These are phyloP conservation scores for Pythium coloratum DNA, from an alignment of 352 stramenopile species.

Conservation along the genomic window DNA sequence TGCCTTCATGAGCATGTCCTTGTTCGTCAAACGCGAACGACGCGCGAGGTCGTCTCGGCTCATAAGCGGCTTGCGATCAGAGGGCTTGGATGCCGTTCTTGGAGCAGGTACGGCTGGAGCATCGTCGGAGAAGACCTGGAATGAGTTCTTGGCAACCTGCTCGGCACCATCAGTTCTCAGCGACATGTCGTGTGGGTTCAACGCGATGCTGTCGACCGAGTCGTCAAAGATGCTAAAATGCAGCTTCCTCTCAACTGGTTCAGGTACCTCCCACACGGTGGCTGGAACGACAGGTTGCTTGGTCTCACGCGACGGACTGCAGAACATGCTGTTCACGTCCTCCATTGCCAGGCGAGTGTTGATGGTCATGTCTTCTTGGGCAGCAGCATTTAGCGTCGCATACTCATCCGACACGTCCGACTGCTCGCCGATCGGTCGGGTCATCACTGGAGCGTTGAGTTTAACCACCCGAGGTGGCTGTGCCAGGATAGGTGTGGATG, in stretches of 20 bases:
- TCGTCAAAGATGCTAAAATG: conserved; percentile 86
- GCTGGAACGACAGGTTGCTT: conserved; percentile 24
- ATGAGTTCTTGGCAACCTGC: conserved; percentile 38
- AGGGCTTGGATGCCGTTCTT: conserved; percentile 24
- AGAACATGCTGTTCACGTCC: conserved; percentile 88
- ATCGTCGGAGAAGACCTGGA: conserved; percentile 57
- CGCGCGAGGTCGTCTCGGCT: conserved; percentile 68
- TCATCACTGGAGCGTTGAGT: not conserved
- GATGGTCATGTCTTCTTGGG: conserved; percentile 87
- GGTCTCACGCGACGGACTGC: conserved; percentile 56
- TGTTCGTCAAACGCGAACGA: conserved; percentile 66
- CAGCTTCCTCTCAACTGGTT: conserved; percentile 79
- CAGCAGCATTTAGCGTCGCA: conserved; percentile 33
- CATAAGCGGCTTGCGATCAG: conserved; percentile 58
- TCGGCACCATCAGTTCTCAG: conserved; percentile 44
- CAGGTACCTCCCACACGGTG: conserved; percentile 53
- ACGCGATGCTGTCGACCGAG: conserved; percentile 64
- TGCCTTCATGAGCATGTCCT: conserved; percentile 70
- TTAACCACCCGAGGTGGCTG: conserved; percentile 3
- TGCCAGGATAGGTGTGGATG: not conserved
- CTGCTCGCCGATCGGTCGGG: not conserved
- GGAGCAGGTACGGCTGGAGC: not conserved
- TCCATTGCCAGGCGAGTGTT: conserved; percentile 83
- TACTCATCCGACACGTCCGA: not conserved
- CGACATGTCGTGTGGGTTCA: conserved; percentile 52